Evolutionary conservation across 1,139 yeast genomes (phyloP).

Genomic region (Blastobotrys ciferrii): DNA sequence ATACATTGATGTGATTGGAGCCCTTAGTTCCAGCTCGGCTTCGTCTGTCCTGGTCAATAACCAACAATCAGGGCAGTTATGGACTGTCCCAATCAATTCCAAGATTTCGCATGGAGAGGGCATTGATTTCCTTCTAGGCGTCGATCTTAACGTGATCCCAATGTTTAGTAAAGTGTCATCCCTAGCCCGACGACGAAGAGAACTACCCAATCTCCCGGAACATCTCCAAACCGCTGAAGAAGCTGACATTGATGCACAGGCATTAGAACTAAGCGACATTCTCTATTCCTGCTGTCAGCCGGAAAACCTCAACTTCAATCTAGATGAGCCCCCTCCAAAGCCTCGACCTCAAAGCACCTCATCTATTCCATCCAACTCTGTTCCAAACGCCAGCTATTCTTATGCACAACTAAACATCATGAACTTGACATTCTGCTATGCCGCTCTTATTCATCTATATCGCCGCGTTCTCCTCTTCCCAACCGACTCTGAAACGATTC

Average conservation of each 20-base stretch:
- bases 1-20: conserved; percentile 67
- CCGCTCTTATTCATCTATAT: conserved; percentile 51
- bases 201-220: neutral
- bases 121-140: conserved; percentile 53
- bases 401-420: conserved; percentile 43
- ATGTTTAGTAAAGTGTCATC: conserved; percentile 48
- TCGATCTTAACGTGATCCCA: conserved; percentile 52
- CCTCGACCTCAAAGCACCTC: conserved; percentile 3
- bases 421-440: conserved; percentile 50
- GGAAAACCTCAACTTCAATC: neutral
- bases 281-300: conserved; percentile 27
- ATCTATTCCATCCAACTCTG: neutral
- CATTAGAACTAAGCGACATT: conserved; percentile 27
- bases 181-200: conserved; percentile 39
- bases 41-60: conserved; percentile 29
- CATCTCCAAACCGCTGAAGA: conserved; percentile 12
- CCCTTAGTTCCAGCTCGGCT: conserved; percentile 40
- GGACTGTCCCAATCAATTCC: conserved; percentile 26
- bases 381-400: conserved; percentile 5
- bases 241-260: conserved; percentile 26
- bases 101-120: conserved; percentile 26
- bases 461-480: conserved; percentile 50
- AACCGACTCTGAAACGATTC: conserved; percentile 45
- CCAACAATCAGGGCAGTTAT: conserved; percentile 28
- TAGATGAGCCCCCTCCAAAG: neutral